Conservation (phyloP, 2,329 filamentous ascomycete genomes). For the Aspergillus flavus region DNA sequence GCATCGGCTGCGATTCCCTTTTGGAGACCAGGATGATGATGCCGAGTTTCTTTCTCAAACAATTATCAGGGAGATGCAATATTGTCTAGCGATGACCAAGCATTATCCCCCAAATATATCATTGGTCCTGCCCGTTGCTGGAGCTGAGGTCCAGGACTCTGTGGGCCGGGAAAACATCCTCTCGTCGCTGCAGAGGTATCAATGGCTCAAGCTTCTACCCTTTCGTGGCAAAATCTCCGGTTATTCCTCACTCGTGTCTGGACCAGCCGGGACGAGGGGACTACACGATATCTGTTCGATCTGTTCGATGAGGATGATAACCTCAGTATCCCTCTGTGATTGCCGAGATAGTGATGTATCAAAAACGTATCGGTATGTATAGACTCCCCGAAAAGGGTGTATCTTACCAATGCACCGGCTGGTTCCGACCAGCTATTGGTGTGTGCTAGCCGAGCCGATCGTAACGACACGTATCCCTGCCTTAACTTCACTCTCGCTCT, state of each 20-base stretch:
- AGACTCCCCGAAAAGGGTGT: background rate
- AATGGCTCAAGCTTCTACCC: slow-evolving; percentile 1
- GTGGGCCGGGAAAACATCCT: background rate
- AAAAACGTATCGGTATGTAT: background rate
- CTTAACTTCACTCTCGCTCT: background rate
- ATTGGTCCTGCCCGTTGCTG: background rate
- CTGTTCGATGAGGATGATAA: slow-evolving; percentile 1
- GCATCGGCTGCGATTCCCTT: background rate
- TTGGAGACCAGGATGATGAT: background rate
- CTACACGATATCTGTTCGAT: background rate
- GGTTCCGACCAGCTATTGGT: background rate
- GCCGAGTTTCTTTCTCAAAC: background rate
- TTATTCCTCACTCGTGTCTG: background rate
- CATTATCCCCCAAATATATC: slow-evolving; percentile 6
- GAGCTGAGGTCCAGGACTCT: background rate
- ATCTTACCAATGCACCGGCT: slow-evolving; percentile 3
- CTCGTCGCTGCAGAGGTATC: background rate
- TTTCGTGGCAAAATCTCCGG: background rate
- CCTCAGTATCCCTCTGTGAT: slow-evolving; percentile 6
- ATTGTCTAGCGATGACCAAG: background rate
- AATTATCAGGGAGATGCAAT: slow-evolving; percentile 1
- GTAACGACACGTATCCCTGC: background rate
- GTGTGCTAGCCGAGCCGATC: too few species aligned
- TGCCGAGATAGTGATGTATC: background rate
- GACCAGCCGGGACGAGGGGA: background rate